phyloP scores from a whole-genome alignment of 495 filamentous ascomycete genomes.

The Bacidia gigantensis region DNA sequence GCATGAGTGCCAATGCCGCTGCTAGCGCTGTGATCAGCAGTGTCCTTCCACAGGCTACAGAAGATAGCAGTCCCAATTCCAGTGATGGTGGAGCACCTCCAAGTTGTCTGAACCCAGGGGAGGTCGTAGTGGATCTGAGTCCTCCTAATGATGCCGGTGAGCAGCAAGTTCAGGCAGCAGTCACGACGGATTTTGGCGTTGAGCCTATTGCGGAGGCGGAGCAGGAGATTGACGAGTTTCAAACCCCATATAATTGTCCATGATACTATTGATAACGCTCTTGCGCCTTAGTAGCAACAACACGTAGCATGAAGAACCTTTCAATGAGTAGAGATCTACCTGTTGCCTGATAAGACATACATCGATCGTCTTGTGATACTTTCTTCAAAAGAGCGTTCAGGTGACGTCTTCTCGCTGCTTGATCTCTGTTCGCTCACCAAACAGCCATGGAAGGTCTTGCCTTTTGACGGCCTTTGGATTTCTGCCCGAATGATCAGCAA shows the following conservation, averaged over 20 bases:
- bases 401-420: background rate
- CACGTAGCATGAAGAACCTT: too few species aligned
- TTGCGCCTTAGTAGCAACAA: too few species aligned
- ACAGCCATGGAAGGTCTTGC: constrained; percentile 1
- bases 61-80: background rate
- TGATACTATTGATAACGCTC: too few species aligned
- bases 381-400: too few species aligned
- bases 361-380: too few species aligned
- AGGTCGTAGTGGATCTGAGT: background rate
- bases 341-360: too few species aligned
- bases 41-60: background rate
- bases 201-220: background rate
- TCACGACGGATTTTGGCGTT: background rate
- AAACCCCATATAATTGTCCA: background rate
- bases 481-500: background rate
- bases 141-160: background rate
- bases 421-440: background rate
- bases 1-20: background rate
- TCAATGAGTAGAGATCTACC: too few species aligned
- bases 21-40: background rate
- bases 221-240: background rate
- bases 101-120: background rate
- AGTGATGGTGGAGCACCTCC: background rate
- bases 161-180: background rate
- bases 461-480: background rate